Base-by-base conservation (phyloP, 108 stramenopile species). In the Cylindrotheca closterium region DNA sequence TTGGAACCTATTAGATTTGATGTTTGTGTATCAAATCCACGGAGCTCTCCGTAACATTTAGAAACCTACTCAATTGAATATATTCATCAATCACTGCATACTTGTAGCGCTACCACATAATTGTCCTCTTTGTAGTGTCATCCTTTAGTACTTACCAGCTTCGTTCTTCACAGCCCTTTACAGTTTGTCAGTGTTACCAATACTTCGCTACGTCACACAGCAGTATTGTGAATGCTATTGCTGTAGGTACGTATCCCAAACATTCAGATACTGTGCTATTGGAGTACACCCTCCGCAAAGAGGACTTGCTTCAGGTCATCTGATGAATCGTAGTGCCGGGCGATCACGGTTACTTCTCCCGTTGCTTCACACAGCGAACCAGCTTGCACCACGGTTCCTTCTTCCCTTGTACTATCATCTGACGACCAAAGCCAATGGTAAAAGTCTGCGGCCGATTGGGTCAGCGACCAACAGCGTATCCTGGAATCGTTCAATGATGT, bases 1-100 rank as follows among this genome's bases (percentile, higher is more conserved):
- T 67, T 67, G 63, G 63, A 33, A 65, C 63, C 2, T 65, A 42
- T 15, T 42, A 42, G 15, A 42, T 42, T 10, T 7, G n/a, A n/a
- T n/a, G n/a, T n/a, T n/a, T n/a, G n/a, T n/a, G n/a, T n/a, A n/a
- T n/a, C n/a, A n/a, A n/a, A n/a, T n/a, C n/a, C n/a, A n/a, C n/a
- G n/a, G n/a, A n/a, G n/a, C n/a, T n/a, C n/a, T n/a, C n/a, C n/a
- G n/a, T n/a, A n/a, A n/a, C n/a, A n/a, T n/a, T n/a, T n/a, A n/a
- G n/a, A n/a, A n/a, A n/a, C n/a, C n/a, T n/a, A n/a, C n/a, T n/a
- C n/a, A n/a, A n/a, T n/a, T n/a, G n/a, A n/a, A n/a, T n/a, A n/a
- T n/a, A n/a, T n/a, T n/a, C n/a, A n/a, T n/a, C n/a, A n/a, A n/a
- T n/a, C n/a, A 42, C 37, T 10, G 15, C 7, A 15, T 15, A 42